Evolutionary conservation across 495 filamentous ascomycete genomes (phyloP).

Genomic region (Podospora sp.): DNA sequence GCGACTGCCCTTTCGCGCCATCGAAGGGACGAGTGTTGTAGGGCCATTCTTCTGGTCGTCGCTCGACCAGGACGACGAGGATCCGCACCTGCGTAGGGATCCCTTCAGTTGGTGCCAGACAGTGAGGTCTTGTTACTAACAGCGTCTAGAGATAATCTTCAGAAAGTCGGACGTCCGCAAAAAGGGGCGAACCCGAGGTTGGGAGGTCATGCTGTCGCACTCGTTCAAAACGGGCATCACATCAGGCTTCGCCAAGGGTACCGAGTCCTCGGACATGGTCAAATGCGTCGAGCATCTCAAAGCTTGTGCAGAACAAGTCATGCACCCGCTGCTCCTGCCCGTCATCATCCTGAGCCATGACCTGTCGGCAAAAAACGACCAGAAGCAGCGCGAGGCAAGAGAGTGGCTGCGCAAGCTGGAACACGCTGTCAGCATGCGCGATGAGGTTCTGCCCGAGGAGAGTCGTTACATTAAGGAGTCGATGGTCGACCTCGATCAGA

Average conservation of each 20-base stretch:
- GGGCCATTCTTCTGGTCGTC: conserved; percentile 61
- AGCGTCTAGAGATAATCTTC: conserved; percentile 52
- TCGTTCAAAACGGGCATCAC: conserved; percentile 54
- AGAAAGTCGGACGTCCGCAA: conserved; percentile 61
- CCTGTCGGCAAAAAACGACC: conserved; percentile 49
- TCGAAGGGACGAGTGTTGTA: conserved; percentile 54
- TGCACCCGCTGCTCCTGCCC: conserved; percentile 58
- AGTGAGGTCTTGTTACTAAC: background rate
- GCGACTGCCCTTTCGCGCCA: conserved; percentile 53
- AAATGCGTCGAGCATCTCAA: conserved; percentile 48
- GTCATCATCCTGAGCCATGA: conserved; percentile 57
- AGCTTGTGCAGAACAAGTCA: conserved; percentile 46
- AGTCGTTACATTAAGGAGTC: conserved; percentile 46
- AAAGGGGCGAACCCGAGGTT: conserved; percentile 58
- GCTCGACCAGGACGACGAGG: conserved; percentile 53
- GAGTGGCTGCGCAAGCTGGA: conserved; percentile 59
- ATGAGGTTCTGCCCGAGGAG: conserved; percentile 54
- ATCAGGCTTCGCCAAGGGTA: conserved; percentile 58
- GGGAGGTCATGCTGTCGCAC: conserved; percentile 62
- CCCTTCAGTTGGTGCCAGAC: background rate
- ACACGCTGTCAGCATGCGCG: conserved; percentile 59
- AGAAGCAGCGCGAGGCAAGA: conserved; percentile 57
- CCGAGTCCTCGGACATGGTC: conserved; percentile 51
- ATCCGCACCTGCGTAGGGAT: conserved; percentile 53
- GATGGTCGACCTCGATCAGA: conserved; percentile 55